Evolutionary conservation across 2,329 filamentous ascomycete species (phyloP).

Genomic region (Orbilia oligospora): DNA sequence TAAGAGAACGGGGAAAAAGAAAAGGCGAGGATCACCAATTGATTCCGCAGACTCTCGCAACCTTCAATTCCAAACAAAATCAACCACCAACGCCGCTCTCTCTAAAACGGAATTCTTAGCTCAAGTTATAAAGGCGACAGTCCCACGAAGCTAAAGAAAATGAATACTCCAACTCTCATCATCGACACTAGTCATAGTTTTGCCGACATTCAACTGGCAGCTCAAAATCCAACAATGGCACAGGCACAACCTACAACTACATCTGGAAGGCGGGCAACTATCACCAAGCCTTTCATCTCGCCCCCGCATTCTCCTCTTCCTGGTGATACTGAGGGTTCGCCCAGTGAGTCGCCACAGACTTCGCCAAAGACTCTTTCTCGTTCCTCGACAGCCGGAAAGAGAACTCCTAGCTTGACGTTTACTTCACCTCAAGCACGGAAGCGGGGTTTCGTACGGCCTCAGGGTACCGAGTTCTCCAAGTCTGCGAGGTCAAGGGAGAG

Average conservation of each 20-base stretch:
- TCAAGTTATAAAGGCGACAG: conserved; percentile 48
- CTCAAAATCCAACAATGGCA: conserved; percentile 49
- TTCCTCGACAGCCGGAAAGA: conserved; percentile 46
- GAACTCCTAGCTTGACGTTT: conserved; percentile 57
- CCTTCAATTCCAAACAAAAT: conserved; percentile 45
- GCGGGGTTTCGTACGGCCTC: conserved; percentile 88
- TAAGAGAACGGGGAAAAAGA: conserved; percentile 43
- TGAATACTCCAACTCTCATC: conserved; percentile 59
- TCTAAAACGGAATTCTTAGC: conserved; percentile 27
- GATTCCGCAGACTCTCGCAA: conserved; percentile 50
- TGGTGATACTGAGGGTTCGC: conserved; percentile 45
- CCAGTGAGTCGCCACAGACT: conserved; percentile 42
- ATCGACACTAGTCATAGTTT: conserved; percentile 57
- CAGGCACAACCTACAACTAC: conserved; percentile 31
- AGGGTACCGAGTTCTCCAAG: conserved; percentile 88
- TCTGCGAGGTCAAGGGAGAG: conserved; percentile 92
- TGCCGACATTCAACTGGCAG: conserved; percentile 38
- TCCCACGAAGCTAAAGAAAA: conserved; percentile 54
- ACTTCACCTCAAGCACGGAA: conserved; percentile 67
- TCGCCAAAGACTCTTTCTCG: conserved; percentile 54
- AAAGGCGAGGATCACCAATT: conserved; percentile 47
- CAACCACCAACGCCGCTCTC: conserved; percentile 28
- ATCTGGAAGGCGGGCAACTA: conserved; percentile 19
- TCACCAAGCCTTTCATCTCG: conserved; percentile 60
- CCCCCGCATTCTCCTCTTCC: conserved; percentile 59